These are phyloP conservation scores for Boechera retrofracta DNA, from an alignment of 345 rosid genomes.

Conservation along the genomic window DNA sequence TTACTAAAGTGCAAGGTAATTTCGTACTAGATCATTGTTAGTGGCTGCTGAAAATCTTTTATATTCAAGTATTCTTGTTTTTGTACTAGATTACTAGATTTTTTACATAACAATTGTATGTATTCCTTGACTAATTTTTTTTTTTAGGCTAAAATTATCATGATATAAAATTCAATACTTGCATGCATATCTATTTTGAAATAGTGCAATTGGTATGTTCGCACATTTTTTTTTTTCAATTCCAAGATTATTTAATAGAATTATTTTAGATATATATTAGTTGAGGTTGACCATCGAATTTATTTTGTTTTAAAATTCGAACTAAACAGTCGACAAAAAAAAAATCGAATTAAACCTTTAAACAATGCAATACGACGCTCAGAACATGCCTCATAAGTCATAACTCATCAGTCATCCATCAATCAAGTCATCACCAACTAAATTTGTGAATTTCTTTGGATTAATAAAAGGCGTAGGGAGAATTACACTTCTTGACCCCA, in stretches of 20 bases:
- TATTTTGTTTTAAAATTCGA: neutral
- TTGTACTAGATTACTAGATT: neutral
- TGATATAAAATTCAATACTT: neutral
- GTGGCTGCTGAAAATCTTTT: neutral
- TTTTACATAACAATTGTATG: neutral
- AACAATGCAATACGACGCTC: conserved; percentile 10
- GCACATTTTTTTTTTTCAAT: neutral
- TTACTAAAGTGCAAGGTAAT: no score
- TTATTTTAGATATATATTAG: neutral
- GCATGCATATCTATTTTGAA: neutral
- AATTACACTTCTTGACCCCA: no score
- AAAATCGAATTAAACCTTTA: neutral
- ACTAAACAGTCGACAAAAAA: no score
- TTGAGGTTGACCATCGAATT: neutral
- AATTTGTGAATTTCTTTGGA: no score
- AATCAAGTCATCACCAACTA: no score
- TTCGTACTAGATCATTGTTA: neutral
- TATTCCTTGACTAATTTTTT: neutral
- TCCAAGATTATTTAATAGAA: neutral
- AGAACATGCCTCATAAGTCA: conserved; percentile 8
- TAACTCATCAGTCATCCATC: no score
- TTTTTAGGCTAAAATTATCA: neutral
- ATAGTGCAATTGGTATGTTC: neutral
- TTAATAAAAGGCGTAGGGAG: no score
- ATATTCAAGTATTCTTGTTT: neutral